Base-by-base conservation (phyloP, 139 green algal genomes). In the Micractinium conductrix region DNA sequence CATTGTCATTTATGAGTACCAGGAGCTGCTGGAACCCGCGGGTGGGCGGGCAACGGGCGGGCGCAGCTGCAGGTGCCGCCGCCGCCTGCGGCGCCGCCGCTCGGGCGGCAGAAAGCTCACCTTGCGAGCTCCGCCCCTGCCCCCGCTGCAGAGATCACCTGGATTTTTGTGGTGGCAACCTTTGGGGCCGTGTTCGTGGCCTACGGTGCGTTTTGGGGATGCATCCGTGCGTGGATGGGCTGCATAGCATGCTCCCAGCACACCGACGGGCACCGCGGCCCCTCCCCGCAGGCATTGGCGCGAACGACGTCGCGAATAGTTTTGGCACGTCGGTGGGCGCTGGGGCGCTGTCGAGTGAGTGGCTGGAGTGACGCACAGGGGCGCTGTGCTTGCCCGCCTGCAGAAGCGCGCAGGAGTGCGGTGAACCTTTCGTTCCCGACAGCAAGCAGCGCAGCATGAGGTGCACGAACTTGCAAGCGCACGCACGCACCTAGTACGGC, bases 271-370 rank as follows among this genome's bases (percentile, higher is more conserved):
- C n/a, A n/a, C n/a, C n/a, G n/a, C n/a, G n/a, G n/a, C n/a, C n/a
- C 35, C 17, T 12, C 10, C 74, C 3, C 28, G 48, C 48, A 80
- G 76, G 76, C 37, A 82, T 82, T 53, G 76, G 76, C 12, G 76
- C 76, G 22, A 88, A 88, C 55, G 88, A 91, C 63, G 72, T 90
- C 0, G 88, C 80, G 28, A 91, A 91, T 72, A 68, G 76, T 9
- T 91, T 91, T 48, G 88, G 71, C 40, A 89, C 81, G 0, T 88
- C 81, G 0, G 86, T 91, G 16, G 88, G 88, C 30, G 48, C 80
- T 7, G 87, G 84, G 24, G 83, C 88, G 3, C 44, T 91, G 0
- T 85, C 75, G 2, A 85, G 76, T 82, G 58, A 71, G 76, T 71
- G 35, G 35, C 33, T 38, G 60, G 26, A 33, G 5, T 33, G 38